Evolutionary conservation across 2,329 filamentous ascomycete species (phyloP).

Genomic region (Colletotrichum sp.): DNA sequence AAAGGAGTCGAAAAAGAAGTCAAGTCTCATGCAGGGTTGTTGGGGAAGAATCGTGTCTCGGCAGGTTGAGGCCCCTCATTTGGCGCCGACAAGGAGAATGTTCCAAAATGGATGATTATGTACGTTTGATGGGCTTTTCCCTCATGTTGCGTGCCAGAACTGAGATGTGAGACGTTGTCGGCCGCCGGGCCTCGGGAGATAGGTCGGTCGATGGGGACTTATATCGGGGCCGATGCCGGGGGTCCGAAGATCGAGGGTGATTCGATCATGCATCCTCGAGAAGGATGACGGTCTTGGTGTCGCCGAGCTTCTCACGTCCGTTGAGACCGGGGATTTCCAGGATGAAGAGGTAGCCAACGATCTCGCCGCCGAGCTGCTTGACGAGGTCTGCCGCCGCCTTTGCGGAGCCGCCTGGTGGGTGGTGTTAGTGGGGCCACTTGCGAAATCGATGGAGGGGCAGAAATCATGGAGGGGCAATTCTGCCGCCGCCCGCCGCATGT

Average conservation of each 20-base stretch:
- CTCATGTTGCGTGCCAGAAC: background rate
- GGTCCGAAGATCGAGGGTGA: background rate
- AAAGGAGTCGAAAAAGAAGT: background rate
- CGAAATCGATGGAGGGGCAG: constrained; percentile 21
- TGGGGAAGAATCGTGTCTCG: background rate
- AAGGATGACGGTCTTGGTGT: constrained; percentile 79
- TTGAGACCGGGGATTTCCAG: constrained; percentile 94
- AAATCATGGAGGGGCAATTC: background rate
- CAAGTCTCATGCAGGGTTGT: background rate
- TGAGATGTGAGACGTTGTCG: background rate
- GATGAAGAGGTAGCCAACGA: constrained; percentile 92
- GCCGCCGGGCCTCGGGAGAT: background rate
- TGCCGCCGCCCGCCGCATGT: background rate
- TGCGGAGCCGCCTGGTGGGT: constrained; percentile 79
- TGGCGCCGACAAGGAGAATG: background rate
- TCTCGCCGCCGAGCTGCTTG: constrained; percentile 80
- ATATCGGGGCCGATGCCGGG: background rate
- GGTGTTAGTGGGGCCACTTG: background rate
- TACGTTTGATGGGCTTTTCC: background rate
- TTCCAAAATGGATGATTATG: background rate
- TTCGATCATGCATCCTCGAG: constrained; percentile 60
- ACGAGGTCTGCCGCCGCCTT: constrained; percentile 87
- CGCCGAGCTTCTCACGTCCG: constrained; percentile 86
- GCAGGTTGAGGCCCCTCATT: background rate
- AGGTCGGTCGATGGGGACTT: background rate